Evolutionary conservation across 352 stramenopile genomes (phyloP), one percentile per base, ranked within the genome.

Genomic region (Pythium rhizo-oryzae): DNA sequence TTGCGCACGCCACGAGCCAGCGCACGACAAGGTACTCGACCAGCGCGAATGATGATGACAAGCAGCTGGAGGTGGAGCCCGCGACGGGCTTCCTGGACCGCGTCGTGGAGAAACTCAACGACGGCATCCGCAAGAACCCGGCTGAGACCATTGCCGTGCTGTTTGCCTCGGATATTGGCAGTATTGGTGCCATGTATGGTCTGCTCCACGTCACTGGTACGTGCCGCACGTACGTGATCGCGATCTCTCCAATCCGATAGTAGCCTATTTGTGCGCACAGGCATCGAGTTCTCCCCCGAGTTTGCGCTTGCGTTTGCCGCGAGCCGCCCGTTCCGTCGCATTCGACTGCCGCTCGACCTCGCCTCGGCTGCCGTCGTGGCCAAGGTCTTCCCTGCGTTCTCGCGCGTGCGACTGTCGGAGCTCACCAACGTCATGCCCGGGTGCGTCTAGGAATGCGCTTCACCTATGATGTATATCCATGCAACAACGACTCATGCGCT

Each of bases 221-320:
- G 49, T 55, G 23, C 8, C 9, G 47, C 11, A 8, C 43, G n/a
- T n/a, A n/a, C 7, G 21, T 33, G 47, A 9, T 54, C 19, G 8
- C n/a, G 24, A 11, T 8, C 8, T 18, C 12, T 21, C 9, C 23
- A 19, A 39, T 15, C 23, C 43, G 19, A 23, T 49, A 6, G 15
- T 33, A 33, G 6, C 28, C 28, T 33, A 33, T 33, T 16, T 53
- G 13, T 30, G 8, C 24, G 55, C 33, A 8, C 24, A 60, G 44
- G 30, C 21, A 70, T 69, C 13, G 53, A 62, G 54, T 93, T 96
- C 63, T 94, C 88, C 30, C 85, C 89, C 9, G 89, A 96, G 59
- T 96, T 96, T 59, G 89, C 89, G 8, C 56, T 96, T 23, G 89
- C 89, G 16, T 96, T 94, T 58, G 88, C 86, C 16, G 84, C 84